Evolutionary conservation across 2,329 filamentous ascomycete species (phyloP).

Genomic region (Ascochyta viciae-villosae): DNA sequence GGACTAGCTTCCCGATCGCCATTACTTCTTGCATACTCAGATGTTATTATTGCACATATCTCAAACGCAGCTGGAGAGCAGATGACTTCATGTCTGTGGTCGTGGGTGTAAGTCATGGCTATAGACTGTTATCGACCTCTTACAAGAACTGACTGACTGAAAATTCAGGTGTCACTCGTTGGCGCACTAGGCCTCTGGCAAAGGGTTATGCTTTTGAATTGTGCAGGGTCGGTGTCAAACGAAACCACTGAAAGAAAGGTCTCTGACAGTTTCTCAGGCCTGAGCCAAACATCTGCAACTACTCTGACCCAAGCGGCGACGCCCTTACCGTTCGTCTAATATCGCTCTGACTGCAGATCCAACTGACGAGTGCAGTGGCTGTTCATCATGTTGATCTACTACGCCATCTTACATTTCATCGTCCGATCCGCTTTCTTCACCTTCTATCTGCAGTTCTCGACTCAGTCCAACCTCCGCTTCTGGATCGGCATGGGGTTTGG

Average conservation of each 20-base stretch:
- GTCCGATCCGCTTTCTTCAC: slow-evolving; percentile 9
- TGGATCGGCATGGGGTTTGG: slow-evolving; percentile 8
- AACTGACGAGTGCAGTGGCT: slow-evolving; percentile 5
- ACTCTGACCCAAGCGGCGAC: background rate
- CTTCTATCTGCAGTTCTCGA: slow-evolving; percentile 8
- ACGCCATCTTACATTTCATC: slow-evolving; percentile 5
- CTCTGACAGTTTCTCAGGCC: background rate
- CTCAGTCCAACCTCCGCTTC: slow-evolving; percentile 1
- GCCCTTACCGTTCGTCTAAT: background rate
- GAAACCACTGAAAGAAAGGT: background rate
- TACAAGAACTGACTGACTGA: background rate
- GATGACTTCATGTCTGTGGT: slow-evolving; percentile 14
- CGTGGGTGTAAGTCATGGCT: background rate
- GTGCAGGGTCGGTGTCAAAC: background rate
- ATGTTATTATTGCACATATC: slow-evolving; percentile 3
- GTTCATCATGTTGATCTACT: slow-evolving; percentile 7
- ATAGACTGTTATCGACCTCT: background rate
- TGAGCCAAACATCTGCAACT: slow-evolving; percentile 4
- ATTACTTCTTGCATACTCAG: slow-evolving; percentile 7
- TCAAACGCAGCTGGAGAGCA: slow-evolving; percentile 9
- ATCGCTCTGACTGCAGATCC: background rate
- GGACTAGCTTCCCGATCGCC: slow-evolving; percentile 1
- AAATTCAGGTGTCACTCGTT: background rate
- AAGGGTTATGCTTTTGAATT: background rate
- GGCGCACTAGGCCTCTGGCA: slow-evolving; percentile 6